Base-by-base conservation (phyloP, 177 flowering plant genomes). In the Tripterygium wilfordii region DNA sequence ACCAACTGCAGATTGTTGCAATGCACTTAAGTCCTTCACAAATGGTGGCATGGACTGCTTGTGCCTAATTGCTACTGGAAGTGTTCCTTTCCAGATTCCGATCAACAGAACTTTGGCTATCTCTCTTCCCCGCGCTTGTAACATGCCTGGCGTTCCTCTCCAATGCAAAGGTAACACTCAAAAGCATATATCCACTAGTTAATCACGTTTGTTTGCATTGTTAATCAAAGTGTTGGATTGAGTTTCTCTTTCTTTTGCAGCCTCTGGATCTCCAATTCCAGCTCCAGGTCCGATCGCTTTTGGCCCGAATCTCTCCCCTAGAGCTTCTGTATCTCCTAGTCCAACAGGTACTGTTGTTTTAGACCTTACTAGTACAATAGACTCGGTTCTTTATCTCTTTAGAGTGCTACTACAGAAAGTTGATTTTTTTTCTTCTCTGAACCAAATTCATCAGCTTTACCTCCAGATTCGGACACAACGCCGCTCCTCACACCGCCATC, bases 91-190 rank as follows among this genome's bases (percentile, higher is more conserved):
- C 54, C 66, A 64, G 4, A 17, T 83, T 2, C 98, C 96, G 1
- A 64, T 88, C 39, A 88, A 82, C 54, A 70, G 88, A 3, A 71
- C 82, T 3, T 35, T 80, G 0, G 87, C 96, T 12, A 52, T 80
- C 43, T 77, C 96, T 2, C 94, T 90, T 31, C 97, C 97, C 1
- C 69, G 79, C 3, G 87, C 97, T 8, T 87, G 96, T 58, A 82
- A 70, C 53, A 73, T 71, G 78, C 53, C 78, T 10, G 72, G 85
- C 3, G 83, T 84, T 10, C 88, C 96, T 2, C 21, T 90, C 48
- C 73, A 80, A 36, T 90, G 97, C 80, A 77, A 76, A 72, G 75
- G 97, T 87, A 48, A n/a, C n/a, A n/a, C n/a, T n/a, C n/a, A n/a
- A n/a, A n/a, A n/a, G n/a, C n/a, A n/a, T n/a, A n/a, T n/a, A n/a